A percentile compares a stretch with the other conserved stretches of the same genome.
Conservation (phyloP, 1,284 basidiomycete species). For the Microbotryum scabiosae region DNA sequence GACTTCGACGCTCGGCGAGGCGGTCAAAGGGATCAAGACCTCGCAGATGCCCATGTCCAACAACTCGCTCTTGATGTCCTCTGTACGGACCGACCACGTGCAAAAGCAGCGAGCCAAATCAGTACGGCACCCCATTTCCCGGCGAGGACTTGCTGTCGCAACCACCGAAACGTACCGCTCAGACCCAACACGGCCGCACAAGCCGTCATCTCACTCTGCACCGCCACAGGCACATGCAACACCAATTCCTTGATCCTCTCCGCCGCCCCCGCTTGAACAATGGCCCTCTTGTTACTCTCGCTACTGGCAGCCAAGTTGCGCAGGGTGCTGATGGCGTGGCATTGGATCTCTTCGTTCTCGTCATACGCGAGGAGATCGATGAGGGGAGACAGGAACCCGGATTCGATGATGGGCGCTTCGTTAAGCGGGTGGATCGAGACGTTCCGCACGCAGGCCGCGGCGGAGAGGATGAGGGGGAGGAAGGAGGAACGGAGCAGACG, state of each 20-base stretch:
- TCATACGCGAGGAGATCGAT: conserved; percentile 94
- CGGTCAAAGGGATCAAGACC: conserved; percentile 91
- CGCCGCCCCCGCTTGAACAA: conserved; percentile 97
- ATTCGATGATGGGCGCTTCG: conserved; percentile 98
- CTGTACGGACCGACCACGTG: conserved; percentile 42
- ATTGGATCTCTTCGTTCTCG: conserved; percentile 99
- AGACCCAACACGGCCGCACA: conserved; percentile 91
- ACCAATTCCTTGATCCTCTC: conserved; percentile 96
- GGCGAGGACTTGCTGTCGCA: too few relatives aligned
- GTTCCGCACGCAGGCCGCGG: conserved; percentile 96
- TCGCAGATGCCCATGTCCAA: conserved; percentile 98
- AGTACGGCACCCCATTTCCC: not conserved
- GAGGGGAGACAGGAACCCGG: conserved; percentile 89
- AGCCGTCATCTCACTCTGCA: conserved; percentile 99
- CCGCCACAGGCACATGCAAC: conserved; percentile 86
- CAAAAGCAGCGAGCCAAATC: not conserved
- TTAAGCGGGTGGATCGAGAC: conserved; percentile 98
- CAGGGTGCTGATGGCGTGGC: conserved; percentile 97
- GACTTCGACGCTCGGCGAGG: conserved; percentile 92
- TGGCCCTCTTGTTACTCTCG: conserved; percentile 97
- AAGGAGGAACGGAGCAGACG: conserved; percentile 95
- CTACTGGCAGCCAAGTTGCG: conserved; percentile 94
- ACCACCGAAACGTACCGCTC: conserved; percentile 58
- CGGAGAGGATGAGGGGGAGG: conserved; percentile 95
- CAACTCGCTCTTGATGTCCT: conserved; percentile 88